Evolutionary conservation across 495 filamentous ascomycete genomes (phyloP), one percentile per base, ranked within the genome.

Genomic region (Podospora pseudopauciseta): DNA sequence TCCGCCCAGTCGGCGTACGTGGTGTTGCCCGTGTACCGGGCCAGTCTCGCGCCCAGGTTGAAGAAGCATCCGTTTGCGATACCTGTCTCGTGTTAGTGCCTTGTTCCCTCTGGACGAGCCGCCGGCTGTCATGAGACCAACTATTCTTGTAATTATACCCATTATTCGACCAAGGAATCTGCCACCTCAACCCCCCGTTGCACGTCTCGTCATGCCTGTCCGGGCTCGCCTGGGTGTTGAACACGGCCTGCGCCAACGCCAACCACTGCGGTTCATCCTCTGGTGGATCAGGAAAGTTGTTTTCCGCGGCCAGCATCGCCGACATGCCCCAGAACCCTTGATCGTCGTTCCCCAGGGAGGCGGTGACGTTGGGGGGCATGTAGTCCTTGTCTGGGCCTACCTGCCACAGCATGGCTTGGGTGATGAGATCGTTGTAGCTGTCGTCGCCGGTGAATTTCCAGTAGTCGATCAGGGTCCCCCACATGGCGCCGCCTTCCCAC

Each of bases 71-170:
- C 93, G 69, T 93, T 95, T 3, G 90, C 90, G 68, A 95, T 91
- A 23, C 78, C 81, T 81, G 49, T 53, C 4, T 11, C 49, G 5
- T 60, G 69, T 75, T 67, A 75, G 76, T 60, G 6, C 3, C 56
- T 66, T 34, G 0, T 28, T 0, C n/a, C 60, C 20, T 23, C 20
- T 23, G 1, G 20, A 1, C 20, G 20, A 23, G 20, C 20, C 20
- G 20, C 20, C 20, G 20, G 55, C 54, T 11, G 19, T 9, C 0
- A 30, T 23, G 20, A 23, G 20, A 20, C 79, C 77, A 68, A 82
- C 91, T 88, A 77, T 96, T 97, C 81, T 96, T 96, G 82, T 97
- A 96, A 73, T 89, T 86, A 70, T 91, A 97, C 16, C 93, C 93
- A 57, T 82, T 86, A 69, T 94, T 92, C 67, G 85, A 88, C 4